phyloP scores from a whole-genome alignment of 164 flowering plant species.

The Stephania yunnanensis region DNA sequence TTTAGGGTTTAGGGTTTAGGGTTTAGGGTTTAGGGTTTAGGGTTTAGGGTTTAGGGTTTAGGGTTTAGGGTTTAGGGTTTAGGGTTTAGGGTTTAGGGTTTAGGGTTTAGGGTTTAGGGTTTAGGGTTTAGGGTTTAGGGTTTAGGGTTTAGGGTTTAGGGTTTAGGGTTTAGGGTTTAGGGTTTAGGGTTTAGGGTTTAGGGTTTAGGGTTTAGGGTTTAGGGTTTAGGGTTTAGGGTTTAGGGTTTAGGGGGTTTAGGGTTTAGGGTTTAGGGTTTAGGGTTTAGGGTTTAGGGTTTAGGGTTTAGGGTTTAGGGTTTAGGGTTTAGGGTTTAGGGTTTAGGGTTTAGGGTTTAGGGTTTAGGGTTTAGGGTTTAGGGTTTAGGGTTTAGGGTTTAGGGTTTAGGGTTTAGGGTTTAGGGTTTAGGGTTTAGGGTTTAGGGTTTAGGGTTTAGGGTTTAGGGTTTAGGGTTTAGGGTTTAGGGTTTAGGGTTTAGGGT shows the following conservation, averaged over 20 bases:
- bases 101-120: conserved; percentile 21
- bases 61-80: conserved; percentile 9
- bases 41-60: conserved; percentile 13
- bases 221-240: conserved; percentile 27
- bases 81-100: conserved; percentile 12
- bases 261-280: conserved; percentile 17
- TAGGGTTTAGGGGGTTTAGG: conserved; percentile 24
- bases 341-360: conserved; percentile 13
- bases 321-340: conserved; percentile 20
- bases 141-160: conserved; percentile 21
- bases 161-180: conserved; percentile 20
- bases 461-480: conserved; percentile 7
- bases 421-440: conserved; percentile 15
- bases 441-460: conserved; percentile 9
- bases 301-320: conserved; percentile 25
- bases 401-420: conserved; percentile 16
- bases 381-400: conserved; percentile 22
- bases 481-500: conserved; percentile 5
- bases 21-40: conserved; percentile 13
- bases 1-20: conserved; percentile 11
- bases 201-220: conserved; percentile 22
- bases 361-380: conserved; percentile 23
- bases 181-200: conserved; percentile 7
- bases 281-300: conserved; percentile 18
- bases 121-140: conserved; percentile 18